Conservation (phyloP, 2,329 filamentous ascomycete species). For the Peltaster fructicola region DNA sequence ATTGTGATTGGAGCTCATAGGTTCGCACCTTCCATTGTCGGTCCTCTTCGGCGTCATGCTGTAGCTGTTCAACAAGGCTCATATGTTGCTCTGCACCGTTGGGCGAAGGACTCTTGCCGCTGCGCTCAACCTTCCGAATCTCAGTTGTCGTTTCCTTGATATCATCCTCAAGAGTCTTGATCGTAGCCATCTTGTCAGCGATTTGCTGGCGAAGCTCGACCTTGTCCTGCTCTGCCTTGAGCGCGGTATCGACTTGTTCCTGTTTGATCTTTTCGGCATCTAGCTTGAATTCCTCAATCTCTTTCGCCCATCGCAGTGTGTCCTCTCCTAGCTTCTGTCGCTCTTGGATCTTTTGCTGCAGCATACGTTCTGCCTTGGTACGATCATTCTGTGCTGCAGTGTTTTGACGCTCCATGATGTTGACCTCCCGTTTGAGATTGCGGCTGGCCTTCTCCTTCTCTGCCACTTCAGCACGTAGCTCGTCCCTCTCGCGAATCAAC, state of each 20-base stretch:
- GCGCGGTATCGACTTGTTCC: constrained; percentile 21
- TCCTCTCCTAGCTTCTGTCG: constrained; percentile 53
- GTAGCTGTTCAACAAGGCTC: constrained; percentile 17
- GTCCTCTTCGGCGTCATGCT: constrained; percentile 24
- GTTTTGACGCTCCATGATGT: constrained; percentile 64
- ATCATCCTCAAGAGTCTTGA: constrained; percentile 52
- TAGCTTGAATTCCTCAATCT: constrained; percentile 36
- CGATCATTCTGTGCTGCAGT: constrained; percentile 63
- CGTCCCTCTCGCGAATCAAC: constrained; percentile 59
- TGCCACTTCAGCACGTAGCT: constrained; percentile 58
- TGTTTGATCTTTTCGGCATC: constrained; percentile 20
- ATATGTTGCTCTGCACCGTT: constrained; percentile 11
- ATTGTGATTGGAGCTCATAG: constrained; percentile 14
- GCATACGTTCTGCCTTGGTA: constrained; percentile 53
- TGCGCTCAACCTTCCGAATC: constrained; percentile 56
- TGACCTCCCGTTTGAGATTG: constrained; percentile 65
- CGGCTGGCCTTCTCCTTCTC: constrained; percentile 85
- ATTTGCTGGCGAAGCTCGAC: constrained; percentile 23
- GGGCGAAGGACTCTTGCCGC: constrained; percentile 36
- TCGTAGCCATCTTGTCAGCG: constrained; percentile 25
- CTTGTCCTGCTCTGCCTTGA: constrained; percentile 22
- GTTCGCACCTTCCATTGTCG: constrained; percentile 21
- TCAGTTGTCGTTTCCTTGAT: constrained; percentile 53
- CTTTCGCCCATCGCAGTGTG: constrained; percentile 49
- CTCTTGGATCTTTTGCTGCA: constrained; percentile 53